Conservation (phyloP, 306 rosid species). For the Begonia fuchsioides region DNA sequence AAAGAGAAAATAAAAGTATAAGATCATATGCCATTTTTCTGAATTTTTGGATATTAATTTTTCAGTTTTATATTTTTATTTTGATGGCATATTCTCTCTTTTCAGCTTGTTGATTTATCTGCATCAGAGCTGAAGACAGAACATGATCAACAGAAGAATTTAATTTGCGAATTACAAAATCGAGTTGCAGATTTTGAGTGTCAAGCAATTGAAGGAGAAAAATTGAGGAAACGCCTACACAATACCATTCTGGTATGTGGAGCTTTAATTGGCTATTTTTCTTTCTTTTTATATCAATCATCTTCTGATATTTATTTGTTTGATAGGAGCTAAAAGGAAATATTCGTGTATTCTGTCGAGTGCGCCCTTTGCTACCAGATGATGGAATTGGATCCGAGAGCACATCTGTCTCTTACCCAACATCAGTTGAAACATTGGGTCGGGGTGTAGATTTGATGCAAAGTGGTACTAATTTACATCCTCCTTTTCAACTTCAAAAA, state of each 20-base stretch:
- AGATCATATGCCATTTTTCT: not conserved
- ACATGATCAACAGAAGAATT: constrained; percentile 49
- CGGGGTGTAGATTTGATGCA: constrained; percentile 75
- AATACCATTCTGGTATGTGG: constrained; percentile 65
- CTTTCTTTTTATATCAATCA: not conserved
- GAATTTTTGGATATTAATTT: not conserved
- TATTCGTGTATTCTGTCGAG: constrained; percentile 89
- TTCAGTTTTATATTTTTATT: not conserved
- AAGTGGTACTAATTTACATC: constrained; percentile 28
- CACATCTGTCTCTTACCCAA: constrained; percentile 57
- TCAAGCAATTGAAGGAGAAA: constrained; percentile 68
- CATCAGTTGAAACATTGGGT: constrained; percentile 65
- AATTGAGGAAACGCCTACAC: constrained; percentile 63
- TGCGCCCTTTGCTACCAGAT: constrained; percentile 78
- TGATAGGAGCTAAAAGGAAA: constrained; percentile 88
- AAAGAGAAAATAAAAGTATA: constrained; percentile 65
- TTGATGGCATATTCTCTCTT: not conserved
- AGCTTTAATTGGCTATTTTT: not conserved
- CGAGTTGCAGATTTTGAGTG: constrained; percentile 52
- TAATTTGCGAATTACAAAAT: constrained; percentile 35
- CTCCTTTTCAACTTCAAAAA: too few relatives aligned
- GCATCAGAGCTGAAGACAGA: constrained; percentile 35
- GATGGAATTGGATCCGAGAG: constrained; percentile 47
- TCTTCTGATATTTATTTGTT: constrained; percentile 5
- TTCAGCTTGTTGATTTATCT: constrained; percentile 53